Evolutionary conservation across 83 land plant genomes (phyloP), one percentile per base, ranked within the genome.

Genomic region (Thuja plicata): DNA sequence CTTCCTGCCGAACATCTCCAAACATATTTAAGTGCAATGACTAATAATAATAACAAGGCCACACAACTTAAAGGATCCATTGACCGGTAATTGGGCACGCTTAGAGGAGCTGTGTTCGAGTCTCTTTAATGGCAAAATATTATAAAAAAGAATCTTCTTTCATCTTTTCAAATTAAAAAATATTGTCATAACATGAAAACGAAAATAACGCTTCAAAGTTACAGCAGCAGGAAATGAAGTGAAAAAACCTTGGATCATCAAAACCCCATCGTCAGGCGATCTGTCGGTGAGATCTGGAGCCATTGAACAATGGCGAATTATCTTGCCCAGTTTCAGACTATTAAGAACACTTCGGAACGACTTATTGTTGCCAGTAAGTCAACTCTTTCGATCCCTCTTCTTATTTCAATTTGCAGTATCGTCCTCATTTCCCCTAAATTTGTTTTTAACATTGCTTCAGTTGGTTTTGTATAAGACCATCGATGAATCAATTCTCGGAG

Each of bases 291-390:
- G 73, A 27, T 66, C 73, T 66, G 30, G n/a, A 27, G 73, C 10
- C 73, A 66, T 24, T 27, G 79, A 81, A 87, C 89, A 78, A 96
- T 96, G 97, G 95, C 96, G 54, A 94, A 83, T 85, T 92, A 86
- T 85, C 88, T 96, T 52, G 90, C 98, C 37, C 96, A 97, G 88
- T 94, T 94, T 52, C 97, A 93, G 88, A 86, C 94, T 30, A 93
- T 95, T 86, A 95, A 94, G 90, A 91, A 41, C 89, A 88, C 98
- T 16, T 92, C 90, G 83, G 95, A 94, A 82, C 96, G 90, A 85
- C 90, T 97, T 85, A 92, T 97, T 48, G 91, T 96, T 60, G 96
- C 99, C 21, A 97, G 98, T 97, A 92, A 85, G 88, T 71, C 8
- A 66, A 6, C 30, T 66, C 10, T 34, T 70, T 35, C 19, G 40